Evolutionary conservation across 202 grass and related monocot species (phyloP).

Genomic region (Tripidium arundinaceum): DNA sequence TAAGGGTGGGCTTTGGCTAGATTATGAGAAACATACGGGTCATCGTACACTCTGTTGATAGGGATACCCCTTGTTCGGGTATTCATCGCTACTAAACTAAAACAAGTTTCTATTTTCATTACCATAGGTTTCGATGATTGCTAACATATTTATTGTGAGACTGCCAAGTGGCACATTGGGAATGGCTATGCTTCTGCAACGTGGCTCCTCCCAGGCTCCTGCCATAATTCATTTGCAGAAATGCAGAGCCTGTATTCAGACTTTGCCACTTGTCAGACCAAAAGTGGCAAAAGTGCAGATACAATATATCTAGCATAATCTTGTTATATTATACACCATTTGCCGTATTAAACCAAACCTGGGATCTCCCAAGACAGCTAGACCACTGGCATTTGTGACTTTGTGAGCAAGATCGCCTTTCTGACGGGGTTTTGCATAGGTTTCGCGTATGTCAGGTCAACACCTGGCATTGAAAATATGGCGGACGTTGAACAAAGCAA

Average conservation of each 20-base stretch:
- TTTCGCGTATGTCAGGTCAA: slow-evolving; percentile 31
- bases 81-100: no score
- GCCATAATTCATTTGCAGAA: background rate
- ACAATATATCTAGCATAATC: background rate
- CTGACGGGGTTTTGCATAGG: slow-evolving; percentile 43
- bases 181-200: no score
- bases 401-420: slow-evolving; percentile 20
- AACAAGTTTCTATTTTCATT: no score
- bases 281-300: slow-evolving; percentile 13
- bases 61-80: no score
- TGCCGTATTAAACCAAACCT: slow-evolving; percentile 17
- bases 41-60: no score
- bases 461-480: slow-evolving; percentile 9
- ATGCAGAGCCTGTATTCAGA: background rate
- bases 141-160: background rate
- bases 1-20: no score
- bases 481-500: background rate
- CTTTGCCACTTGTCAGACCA: background rate
- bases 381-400: slow-evolving; percentile 21
- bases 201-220: no score
- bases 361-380: slow-evolving; percentile 13
- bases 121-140: no score
- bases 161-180: no score
- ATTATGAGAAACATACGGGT: no score
- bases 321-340: background rate